phyloP scores from a whole-genome alignment of 257 asterid species.

The Solanum chaucha region DNA sequence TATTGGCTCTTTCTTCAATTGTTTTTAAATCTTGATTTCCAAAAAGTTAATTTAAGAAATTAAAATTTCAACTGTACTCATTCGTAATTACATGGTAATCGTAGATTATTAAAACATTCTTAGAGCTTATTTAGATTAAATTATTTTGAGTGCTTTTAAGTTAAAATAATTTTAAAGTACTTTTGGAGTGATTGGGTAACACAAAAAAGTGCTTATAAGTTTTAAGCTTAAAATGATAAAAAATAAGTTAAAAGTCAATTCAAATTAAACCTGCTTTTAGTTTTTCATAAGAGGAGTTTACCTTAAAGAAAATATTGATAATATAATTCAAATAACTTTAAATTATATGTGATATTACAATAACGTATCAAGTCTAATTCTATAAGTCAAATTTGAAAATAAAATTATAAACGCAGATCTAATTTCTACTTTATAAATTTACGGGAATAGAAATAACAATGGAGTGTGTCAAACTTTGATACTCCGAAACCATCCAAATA shows the following conservation, averaged over 20 bases:
- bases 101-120: not conserved
- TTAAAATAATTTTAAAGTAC: too few relatives aligned
- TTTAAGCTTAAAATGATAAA: not conserved
- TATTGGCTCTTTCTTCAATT: not conserved
- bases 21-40: not conserved
- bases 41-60: not conserved
- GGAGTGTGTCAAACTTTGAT: not conserved
- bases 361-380: not conserved
- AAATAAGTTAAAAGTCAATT: not conserved
- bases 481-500: not conserved
- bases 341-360: not conserved
- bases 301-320: not conserved
- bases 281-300: not conserved
- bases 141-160: not conserved
- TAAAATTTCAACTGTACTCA: not conserved
- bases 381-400: not conserved
- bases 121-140: not conserved
- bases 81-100: not conserved
- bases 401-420: fast-evolving
- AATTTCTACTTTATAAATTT: not conserved
- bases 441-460: too few relatives aligned
- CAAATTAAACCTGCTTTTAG: too few relatives aligned
- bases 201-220: too few relatives aligned
- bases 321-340: not conserved
- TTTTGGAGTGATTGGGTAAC: not conserved